Evolutionary conservation across 768 basidiomycete species (phyloP), one percentile per base, ranked within the genome.

Genomic region (Cystobasidium ongulense): DNA sequence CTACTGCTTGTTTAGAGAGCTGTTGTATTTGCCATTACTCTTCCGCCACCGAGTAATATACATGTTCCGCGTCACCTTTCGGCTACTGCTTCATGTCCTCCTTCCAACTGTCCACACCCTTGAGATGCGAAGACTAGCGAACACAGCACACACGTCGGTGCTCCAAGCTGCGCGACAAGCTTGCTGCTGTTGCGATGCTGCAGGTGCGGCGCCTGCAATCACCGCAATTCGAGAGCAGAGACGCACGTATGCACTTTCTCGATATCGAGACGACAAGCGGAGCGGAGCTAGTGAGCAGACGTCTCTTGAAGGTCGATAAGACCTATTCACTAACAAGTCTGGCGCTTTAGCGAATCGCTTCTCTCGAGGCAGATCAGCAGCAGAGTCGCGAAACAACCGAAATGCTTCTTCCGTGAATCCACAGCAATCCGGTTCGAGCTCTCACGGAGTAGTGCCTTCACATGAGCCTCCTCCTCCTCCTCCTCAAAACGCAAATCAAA

Each of bases 161-260:
- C 46, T 50, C 15, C 46, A 50, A 50, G 46, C 46, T 21, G n/a
- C 15, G 15, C 46, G 46, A 21, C 46, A 50, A n/a, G 8, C 46
- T 17, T 50, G 46, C 46, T 50, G 46, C 21, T 50, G 46, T n/a
- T 50, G 46, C 46, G 46, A 21, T 50, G 46, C 46, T 50, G 21
- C 46, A 11, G 10, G 15, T 50, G 46, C 46, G n/a, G 5, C 46
- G 15, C 46, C 46, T 7, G 46, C 46, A 7, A 8, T 50, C 4
- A 50, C 10, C n/a, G 46, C 46, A 8, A 50, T 50, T 50, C 46
- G 21, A 7, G 46, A 50, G 18, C 46, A 50, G 21, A 11, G 46
- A 27, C 65, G 65, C n/a, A 52, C 27, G 18, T 67, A 67, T 31
- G 65, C 65, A 25, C 38, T 67, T 29, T 67, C 65, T 29, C 39